A percentile compares a stretch with the other conserved stretches of the same genome.
phyloP scores from a whole-genome alignment of 768 basidiomycete genomes.

The Pulveroboletus sp. region DNA sequence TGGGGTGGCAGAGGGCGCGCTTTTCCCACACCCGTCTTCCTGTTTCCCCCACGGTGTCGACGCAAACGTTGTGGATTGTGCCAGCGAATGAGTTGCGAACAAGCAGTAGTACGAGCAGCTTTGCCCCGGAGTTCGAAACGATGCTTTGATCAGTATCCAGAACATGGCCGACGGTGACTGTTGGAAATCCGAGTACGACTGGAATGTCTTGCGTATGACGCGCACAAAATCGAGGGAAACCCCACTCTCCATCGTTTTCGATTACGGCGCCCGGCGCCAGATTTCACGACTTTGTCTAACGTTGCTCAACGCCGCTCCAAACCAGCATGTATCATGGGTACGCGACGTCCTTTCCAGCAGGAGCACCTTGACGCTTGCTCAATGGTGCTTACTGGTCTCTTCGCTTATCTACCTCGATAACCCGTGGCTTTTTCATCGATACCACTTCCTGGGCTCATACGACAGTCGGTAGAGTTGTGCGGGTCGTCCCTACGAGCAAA shows the following conservation, averaged over 20 bases:
- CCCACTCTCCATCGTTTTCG: not conserved
- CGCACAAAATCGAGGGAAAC: not conserved
- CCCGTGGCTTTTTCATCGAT: not conserved
- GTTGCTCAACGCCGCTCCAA: not conserved
- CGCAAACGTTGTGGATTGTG: no score
- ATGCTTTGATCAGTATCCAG: no score
- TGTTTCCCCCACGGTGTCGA: no score
- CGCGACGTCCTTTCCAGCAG: no score
- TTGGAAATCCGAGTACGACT: slow-evolving; percentile 4
- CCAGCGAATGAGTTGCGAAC: no score
- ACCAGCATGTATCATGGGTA: not conserved
- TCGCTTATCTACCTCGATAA: slow-evolving; percentile 1
- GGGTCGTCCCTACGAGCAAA: not conserved
- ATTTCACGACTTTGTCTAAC: slow-evolving; percentile 5
- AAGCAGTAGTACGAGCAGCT: no score
- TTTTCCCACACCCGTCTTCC: no score
- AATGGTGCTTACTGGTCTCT: slow-evolving; percentile 4
- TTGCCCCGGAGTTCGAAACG: no score
- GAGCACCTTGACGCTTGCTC: no score
- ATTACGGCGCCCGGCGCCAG: not conserved
- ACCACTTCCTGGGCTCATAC: no score
- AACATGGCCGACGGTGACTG: not conserved
- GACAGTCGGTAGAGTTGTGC: slow-evolving; percentile 5
- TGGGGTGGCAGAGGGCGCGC: no score
- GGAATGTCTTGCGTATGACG: no score